These are phyloP conservation scores for Hypholoma sublateritium DNA, from an alignment of 768 basidiomycete species.

Conservation along the genomic window DNA sequence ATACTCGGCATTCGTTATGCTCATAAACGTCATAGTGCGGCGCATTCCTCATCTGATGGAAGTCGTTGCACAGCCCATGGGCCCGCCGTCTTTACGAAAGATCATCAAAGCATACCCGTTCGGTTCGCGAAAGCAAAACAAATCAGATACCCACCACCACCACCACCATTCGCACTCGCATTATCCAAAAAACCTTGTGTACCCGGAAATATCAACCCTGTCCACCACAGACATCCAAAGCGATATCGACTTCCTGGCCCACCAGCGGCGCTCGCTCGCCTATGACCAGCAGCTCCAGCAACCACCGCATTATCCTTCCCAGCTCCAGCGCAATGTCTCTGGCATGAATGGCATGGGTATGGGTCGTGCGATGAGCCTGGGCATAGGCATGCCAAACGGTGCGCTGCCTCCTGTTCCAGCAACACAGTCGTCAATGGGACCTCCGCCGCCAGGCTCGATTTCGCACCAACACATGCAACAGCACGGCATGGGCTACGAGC, in stretches of 20 bases:
- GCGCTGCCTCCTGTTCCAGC: slow-evolving; percentile 11
- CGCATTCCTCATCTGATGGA: slow-evolving; percentile 55
- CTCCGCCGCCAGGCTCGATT: slow-evolving; percentile 13
- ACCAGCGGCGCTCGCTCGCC: slow-evolving; percentile 31
- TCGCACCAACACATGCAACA: slow-evolving; percentile 10
- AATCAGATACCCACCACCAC: slow-evolving; percentile 21
- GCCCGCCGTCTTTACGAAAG: slow-evolving; percentile 64
- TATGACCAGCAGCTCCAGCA: slow-evolving; percentile 19
- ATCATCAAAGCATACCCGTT: slow-evolving; percentile 62
- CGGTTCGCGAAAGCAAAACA: slow-evolving; percentile 28
- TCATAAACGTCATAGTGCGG: slow-evolving; percentile 36
- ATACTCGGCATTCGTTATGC: not conserved
- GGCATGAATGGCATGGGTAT: slow-evolving; percentile 7
- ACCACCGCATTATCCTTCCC: slow-evolving; percentile 14
- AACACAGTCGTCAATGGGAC: slow-evolving; percentile 11
- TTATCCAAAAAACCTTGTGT: slow-evolving; percentile 30
- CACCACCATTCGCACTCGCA: slow-evolving; percentile 19
- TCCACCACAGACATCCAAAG: slow-evolving; percentile 45
- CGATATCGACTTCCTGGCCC: slow-evolving; percentile 57
- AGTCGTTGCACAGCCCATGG: slow-evolving; percentile 32
- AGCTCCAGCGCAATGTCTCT: slow-evolving; percentile 12
- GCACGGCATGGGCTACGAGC: slow-evolving; percentile 20
- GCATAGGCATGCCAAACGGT: slow-evolving; percentile 19
- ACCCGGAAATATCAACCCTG: slow-evolving; percentile 48
- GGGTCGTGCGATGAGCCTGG: slow-evolving; percentile 15